phyloP scores from a whole-genome alignment of 352 stramenopile species.

The Pythium apleroticum region DNA sequence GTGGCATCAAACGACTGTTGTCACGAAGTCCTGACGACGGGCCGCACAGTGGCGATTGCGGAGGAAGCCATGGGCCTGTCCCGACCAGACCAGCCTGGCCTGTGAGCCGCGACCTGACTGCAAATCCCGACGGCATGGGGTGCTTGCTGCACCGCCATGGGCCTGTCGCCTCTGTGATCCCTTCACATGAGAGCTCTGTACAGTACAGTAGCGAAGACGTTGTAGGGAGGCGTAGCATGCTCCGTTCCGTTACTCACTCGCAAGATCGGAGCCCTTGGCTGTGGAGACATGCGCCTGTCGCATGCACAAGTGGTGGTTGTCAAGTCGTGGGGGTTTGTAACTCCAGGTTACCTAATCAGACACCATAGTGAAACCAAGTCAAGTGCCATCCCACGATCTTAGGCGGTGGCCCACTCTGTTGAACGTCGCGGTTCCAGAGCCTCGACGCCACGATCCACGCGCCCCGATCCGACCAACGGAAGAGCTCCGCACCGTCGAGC shows the following conservation, averaged over 20 bases:
- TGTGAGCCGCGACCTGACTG: not conserved
- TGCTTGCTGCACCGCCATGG: not conserved
- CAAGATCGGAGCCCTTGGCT: slow-evolving; percentile 1
- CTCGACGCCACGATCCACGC: not conserved
- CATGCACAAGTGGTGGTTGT: slow-evolving; percentile 5
- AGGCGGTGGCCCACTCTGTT: not conserved
- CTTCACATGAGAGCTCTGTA: not conserved
- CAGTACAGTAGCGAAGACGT: not conserved
- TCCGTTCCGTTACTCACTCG: slow-evolving; percentile 1
- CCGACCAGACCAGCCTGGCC: not conserved
- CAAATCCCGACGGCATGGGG: not conserved
- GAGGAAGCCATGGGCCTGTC: not conserved
- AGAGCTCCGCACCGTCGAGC: not conserved
- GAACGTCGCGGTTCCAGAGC: slow-evolving; percentile 6
- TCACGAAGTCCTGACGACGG: not conserved
- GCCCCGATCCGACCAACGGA: not conserved
- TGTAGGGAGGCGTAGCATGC: not conserved
- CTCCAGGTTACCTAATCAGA: not conserved
- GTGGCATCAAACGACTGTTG: not conserved
- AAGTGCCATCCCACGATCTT: not conserved
- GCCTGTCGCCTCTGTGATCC: not conserved
- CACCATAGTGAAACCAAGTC: not conserved
- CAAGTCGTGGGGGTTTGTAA: slow-evolving; percentile 3
- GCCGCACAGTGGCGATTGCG: not conserved
- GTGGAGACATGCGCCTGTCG: slow-evolving; percentile 1